Base-by-base conservation (phyloP, 805 yeast species). In the Zygoascus bituminiphila region DNA sequence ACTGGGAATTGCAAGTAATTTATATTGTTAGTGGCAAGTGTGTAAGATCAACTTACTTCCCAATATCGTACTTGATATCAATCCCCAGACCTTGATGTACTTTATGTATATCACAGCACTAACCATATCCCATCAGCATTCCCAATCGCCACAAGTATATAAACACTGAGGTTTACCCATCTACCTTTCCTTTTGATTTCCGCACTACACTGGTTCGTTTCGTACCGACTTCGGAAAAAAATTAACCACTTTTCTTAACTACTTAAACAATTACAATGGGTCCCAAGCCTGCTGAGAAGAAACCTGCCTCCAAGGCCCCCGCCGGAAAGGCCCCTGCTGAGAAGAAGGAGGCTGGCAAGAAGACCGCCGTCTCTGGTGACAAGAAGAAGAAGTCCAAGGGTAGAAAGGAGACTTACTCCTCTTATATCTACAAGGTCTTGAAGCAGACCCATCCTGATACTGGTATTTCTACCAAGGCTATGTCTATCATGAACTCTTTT, bases 401-500 rank as follows among this genome's bases (percentile, higher is more conserved):
- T 64, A 88, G 97, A 82, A 88, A 88, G 84, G 97, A 91, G 77
- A 88, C 97, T 58, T 91, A 88, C 79, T 88, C 96, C 58, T 88
- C 97, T 56, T 91, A 91, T 77, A 91, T 91, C 71, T 91, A 89
- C 93, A 91, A 91, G 76, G 97, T 89, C 60, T 84, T 91, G 71
- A 89, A 89, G 76, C 97, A 91, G 80, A 89, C 97, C 56, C 98
- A 91, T 76, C 98, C 97, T 73, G 97, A 91, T 73, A 91, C 98
- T 56, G 98, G 97, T 87, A 91, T 91, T 71, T 89, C 98, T 63
- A 95, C 88, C 76, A 86, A 88, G 71, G 96, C 98, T 58, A 91
- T 91, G 96, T 88, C 96, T 59, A 91, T 91, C 72, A 83, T 91
- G 91, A 91, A 91, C 85, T 91, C 97, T 40, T 91, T 91, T 64